A percentile compares a stretch with the other conserved stretches of the same genome.
Conservation (phyloP, 176 grass and related monocot species). For the Canna indica region DNA sequence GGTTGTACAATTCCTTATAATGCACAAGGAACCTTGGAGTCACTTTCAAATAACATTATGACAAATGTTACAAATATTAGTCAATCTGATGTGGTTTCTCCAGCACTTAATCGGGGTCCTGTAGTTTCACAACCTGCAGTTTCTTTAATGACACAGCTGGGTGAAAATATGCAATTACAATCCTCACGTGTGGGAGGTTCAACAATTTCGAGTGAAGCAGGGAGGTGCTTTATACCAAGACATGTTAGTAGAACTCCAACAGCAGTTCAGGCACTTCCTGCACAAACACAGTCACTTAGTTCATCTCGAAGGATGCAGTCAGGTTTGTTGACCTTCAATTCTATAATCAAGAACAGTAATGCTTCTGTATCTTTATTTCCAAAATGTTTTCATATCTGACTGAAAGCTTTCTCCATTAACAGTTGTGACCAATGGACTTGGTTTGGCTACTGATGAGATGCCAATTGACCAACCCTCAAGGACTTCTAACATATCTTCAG, state of each 20-base stretch:
- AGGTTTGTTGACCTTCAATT: constrained; percentile 27
- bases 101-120: constrained; percentile 13
- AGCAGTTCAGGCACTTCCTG: constrained; percentile 51
- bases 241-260: constrained; percentile 38
- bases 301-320: constrained; percentile 44
- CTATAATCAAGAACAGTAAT: constrained; percentile 18
- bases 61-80: constrained; percentile 37
- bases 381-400: constrained; percentile 24
- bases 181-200: constrained; percentile 18
- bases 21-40: constrained; percentile 63
- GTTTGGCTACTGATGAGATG: constrained; percentile 20
- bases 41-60: constrained; percentile 44
- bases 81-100: constrained; percentile 36
- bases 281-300: constrained; percentile 30
- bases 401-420: constrained; percentile 15
- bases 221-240: constrained; percentile 38
- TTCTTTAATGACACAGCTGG: constrained; percentile 10
- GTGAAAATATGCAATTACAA: constrained; percentile 22
- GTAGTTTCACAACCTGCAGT: constrained; percentile 20
- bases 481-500: constrained; percentile 21
- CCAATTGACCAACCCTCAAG: constrained; percentile 35
- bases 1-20: constrained; percentile 15
- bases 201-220: constrained; percentile 20
- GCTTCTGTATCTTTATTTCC: background rate
- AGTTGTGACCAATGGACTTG: constrained; percentile 13